Percentiles rank a stretch among this genome's conserved stretches.
Conservation (phyloP, 1,284 basidiomycete species). For the Cerioporus squamosus region DNA sequence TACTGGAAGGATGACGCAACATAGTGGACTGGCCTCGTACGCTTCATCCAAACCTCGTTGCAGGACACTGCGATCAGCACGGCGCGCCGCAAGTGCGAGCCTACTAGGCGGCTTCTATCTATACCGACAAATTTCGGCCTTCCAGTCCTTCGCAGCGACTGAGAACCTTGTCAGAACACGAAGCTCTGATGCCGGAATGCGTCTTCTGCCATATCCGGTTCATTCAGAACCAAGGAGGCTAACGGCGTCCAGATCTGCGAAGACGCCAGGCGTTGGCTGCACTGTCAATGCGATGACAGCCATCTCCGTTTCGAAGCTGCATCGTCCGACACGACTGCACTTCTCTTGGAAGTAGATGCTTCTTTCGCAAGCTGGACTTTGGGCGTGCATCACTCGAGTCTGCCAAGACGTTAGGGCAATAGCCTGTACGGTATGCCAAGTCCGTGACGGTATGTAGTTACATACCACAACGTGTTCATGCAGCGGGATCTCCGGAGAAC, state of each 20-base stretch:
- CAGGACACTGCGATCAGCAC: conserved; percentile 16
- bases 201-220: conserved; percentile 18
- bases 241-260: background rate
- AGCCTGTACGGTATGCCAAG: too few species aligned
- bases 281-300: too few species aligned
- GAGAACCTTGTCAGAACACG: background rate
- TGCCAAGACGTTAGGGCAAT: too few species aligned
- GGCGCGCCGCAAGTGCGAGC: background rate
- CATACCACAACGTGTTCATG: too few species aligned
- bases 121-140: conserved; percentile 1
- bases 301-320: too few species aligned
- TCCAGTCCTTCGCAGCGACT: conserved; percentile 1
- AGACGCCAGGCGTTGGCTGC: too few species aligned
- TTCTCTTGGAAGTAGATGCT: too few species aligned
- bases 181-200: conserved; percentile 7
- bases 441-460: too few species aligned
- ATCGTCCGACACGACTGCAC: too few species aligned
- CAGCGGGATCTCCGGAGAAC: too few species aligned
- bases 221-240: background rate
- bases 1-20: conserved; percentile 11
- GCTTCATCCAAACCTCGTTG: background rate
- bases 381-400: too few species aligned
- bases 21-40: background rate
- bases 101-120: conserved; percentile 3
- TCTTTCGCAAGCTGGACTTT: too few species aligned